Evolutionary conservation across 148 eudicot species (phyloP).

Genomic region (Simmondsia chinensis): DNA sequence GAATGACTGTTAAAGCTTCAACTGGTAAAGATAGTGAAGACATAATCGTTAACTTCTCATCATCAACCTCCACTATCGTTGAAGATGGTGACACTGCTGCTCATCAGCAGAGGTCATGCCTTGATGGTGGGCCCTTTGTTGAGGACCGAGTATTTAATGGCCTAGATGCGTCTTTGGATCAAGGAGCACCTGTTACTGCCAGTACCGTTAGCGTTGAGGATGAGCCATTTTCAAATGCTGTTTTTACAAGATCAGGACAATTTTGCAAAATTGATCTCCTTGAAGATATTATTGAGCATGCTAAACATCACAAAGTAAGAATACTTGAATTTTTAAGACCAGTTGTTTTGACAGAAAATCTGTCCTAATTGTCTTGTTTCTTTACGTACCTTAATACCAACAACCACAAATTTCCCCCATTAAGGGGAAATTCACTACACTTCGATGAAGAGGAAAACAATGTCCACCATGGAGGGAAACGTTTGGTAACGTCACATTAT

Average conservation of each 20-base stretch:
- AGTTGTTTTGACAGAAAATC: background rate
- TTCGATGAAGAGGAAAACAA: no score
- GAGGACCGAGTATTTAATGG: slow-evolving; percentile 16
- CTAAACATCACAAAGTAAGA: slow-evolving; percentile 77
- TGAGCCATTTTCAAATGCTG: slow-evolving; percentile 20
- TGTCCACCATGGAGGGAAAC: no score
- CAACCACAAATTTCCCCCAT: no score
- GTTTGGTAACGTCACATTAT: no score
- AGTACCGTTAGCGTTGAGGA: slow-evolving; percentile 20
- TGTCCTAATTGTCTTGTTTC: background rate
- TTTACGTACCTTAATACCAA: background rate
- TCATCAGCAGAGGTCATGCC: slow-evolving; percentile 2
- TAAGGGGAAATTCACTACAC: no score
- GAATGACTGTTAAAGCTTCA: background rate
- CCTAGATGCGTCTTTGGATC: slow-evolving; percentile 11
- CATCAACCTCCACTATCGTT: slow-evolving; percentile 8
- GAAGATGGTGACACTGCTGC: slow-evolving; percentile 7
- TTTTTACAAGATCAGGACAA: slow-evolving; percentile 45
- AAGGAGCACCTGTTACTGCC: slow-evolving; percentile 12
- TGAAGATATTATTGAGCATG: slow-evolving; percentile 55
- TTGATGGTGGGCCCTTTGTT: slow-evolving; percentile 1
- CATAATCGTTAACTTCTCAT: slow-evolving; percentile 2
- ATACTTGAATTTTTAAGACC: no score
- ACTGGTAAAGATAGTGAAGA: slow-evolving; percentile 1
- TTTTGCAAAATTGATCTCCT: slow-evolving; percentile 43